A percentile compares a stretch with the other conserved stretches of the same genome.
phyloP scores from a whole-genome alignment of 2,329 filamentous ascomycete species.

The Dissoconium aciculare region DNA sequence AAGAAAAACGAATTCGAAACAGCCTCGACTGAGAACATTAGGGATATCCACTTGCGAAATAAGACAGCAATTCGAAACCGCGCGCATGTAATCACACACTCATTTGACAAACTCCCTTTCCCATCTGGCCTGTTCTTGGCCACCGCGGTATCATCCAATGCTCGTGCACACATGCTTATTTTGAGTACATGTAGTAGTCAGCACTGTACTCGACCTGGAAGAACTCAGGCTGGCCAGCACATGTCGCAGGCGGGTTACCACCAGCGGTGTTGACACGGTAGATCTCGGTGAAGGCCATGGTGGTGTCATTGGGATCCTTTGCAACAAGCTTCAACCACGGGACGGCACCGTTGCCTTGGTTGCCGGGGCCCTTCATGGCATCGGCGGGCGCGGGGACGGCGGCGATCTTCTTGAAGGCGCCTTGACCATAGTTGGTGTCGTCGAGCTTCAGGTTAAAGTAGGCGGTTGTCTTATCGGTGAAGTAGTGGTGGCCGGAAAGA shows the following conservation, averaged over 20 bases:
- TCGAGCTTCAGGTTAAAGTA: slow-evolving; percentile 17
- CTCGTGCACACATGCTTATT: too few species aligned
- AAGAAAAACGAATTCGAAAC: too few species aligned
- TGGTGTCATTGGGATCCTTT: slow-evolving; percentile 36
- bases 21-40: too few species aligned
- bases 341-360: slow-evolving; percentile 52
- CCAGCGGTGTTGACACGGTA: slow-evolving; percentile 77
- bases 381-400: slow-evolving; percentile 47
- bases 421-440: slow-evolving; percentile 35
- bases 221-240: slow-evolving; percentile 44
- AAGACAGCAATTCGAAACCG: too few species aligned
- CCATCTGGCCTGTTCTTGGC: too few species aligned
- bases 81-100: too few species aligned
- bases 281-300: slow-evolving; percentile 58
- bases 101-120: too few species aligned
- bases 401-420: slow-evolving; percentile 48
- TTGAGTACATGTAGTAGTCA: slow-evolving; percentile 52
- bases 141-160: too few species aligned
- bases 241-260: slow-evolving; percentile 59
- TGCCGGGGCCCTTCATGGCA: slow-evolving; percentile 42
- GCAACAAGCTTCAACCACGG: slow-evolving; percentile 59
- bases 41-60: too few species aligned
- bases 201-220: slow-evolving; percentile 72
- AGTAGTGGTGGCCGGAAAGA: slow-evolving; percentile 68
- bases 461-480: slow-evolving; percentile 41